A percentile compares a stretch with the other conserved stretches of the same genome.
Conservation (phyloP, 768 basidiomycete genomes). For the Suillus discolor region DNA sequence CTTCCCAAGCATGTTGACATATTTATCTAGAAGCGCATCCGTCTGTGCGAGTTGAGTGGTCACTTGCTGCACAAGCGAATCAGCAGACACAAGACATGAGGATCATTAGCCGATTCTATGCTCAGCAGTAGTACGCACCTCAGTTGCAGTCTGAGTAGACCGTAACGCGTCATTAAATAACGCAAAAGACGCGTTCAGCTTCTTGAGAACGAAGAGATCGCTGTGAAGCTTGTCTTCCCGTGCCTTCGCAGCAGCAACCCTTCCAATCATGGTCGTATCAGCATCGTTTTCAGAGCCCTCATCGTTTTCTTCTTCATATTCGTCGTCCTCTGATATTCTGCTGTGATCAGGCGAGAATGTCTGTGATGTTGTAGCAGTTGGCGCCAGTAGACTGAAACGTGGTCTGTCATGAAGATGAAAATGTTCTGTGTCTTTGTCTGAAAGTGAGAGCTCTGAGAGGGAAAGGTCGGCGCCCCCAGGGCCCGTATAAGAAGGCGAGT, state of each 20-base stretch:
- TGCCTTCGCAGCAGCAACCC: conserved; percentile 32
- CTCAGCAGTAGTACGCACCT: conserved; percentile 45
- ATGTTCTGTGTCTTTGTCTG: conserved; percentile 29
- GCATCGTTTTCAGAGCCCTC: conserved; percentile 13
- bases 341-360: conserved; percentile 26
- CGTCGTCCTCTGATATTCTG: conserved; percentile 26
- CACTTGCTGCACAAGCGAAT: conserved; percentile 49
- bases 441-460: conserved; percentile 55
- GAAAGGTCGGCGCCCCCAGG: conserved; percentile 55
- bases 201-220: conserved; percentile 72
- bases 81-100: neutral
- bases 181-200: conserved; percentile 71
- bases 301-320: conserved; percentile 19
- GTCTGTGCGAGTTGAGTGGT: conserved; percentile 71
- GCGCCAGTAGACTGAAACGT: conserved; percentile 37
- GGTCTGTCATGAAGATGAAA: conserved; percentile 26
- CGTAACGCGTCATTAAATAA: conserved; percentile 68
- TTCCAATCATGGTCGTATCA: conserved; percentile 25
- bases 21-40: conserved; percentile 74
- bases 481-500: conserved; percentile 38
- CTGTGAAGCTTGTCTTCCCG: conserved; percentile 76
- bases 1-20: conserved; percentile 66
- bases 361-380: conserved; percentile 19
- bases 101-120: neutral
- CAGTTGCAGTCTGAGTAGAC: conserved; percentile 66